These are phyloP conservation scores for Theobroma grandiflorum DNA, from an alignment of 441 rosid genomes.

Conservation along the genomic window DNA sequence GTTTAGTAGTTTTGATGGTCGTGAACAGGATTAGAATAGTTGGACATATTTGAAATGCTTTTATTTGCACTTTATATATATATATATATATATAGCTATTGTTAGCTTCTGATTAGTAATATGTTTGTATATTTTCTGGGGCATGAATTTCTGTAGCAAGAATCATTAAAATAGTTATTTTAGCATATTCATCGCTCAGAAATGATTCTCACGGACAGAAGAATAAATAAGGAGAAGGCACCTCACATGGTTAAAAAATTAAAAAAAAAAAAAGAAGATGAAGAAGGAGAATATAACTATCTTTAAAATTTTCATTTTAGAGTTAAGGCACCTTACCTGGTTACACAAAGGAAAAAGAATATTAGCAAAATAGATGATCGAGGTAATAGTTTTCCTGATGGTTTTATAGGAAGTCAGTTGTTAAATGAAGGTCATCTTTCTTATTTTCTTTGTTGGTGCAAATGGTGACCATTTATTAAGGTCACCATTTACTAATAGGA, in stretches of 20 bases:
- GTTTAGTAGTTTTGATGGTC: background rate
- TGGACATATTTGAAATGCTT: background rate
- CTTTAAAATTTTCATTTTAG: background rate
- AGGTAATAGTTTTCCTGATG: background rate
- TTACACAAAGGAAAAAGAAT: background rate
- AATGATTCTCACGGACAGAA: background rate
- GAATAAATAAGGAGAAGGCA: background rate
- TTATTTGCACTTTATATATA: background rate
- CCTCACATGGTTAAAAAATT: too few relatives aligned
- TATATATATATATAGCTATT: too few relatives aligned
- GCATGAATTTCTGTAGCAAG: background rate
- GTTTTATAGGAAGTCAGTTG: background rate
- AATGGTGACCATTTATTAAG: background rate
- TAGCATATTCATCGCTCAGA: background rate
- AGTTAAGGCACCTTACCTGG: background rate
- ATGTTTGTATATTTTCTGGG: background rate
- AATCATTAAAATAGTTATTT: background rate
- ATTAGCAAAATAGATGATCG: background rate
- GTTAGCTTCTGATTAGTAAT: background rate
- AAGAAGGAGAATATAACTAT: background rate
- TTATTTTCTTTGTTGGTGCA: constrained; percentile 3
- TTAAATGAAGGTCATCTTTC: background rate
- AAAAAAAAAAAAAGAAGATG: background rate
- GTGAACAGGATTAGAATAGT: constrained; percentile 2
- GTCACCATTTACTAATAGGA: background rate